Percentiles rank a stretch among this genome's conserved stretches.
phyloP scores from a whole-genome alignment of 2,329 filamentous ascomycete genomes.

The Pseudocercospora eumusae region DNA sequence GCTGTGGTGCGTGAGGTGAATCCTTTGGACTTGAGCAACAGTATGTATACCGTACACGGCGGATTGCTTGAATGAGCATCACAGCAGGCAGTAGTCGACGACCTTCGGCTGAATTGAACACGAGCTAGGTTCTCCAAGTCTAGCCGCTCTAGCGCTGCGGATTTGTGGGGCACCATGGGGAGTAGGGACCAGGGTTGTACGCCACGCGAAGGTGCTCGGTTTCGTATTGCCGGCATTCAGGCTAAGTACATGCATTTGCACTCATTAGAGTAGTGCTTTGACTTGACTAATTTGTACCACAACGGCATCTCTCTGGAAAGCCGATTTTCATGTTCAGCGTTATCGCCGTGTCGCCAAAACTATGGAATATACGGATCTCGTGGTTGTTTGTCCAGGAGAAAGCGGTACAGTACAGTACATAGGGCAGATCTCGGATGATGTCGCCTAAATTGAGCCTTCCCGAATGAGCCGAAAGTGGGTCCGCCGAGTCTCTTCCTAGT shows the following conservation, averaged over 20 bases:
- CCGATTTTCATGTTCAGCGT: background rate
- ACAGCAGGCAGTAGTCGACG: background rate
- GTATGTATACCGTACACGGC: too few species aligned
- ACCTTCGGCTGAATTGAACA: conserved; percentile 16
- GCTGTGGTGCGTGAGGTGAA: background rate
- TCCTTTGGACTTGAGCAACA: background rate
- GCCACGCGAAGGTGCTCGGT: background rate
- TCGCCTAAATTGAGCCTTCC: background rate
- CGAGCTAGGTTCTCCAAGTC: conserved; percentile 19
- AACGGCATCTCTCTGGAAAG: background rate
- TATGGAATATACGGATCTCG: background rate
- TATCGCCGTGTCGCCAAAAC: background rate
- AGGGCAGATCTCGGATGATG: background rate
- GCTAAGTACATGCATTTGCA: too few species aligned
- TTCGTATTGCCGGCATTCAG: conserved; percentile 1
- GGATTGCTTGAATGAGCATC: background rate
- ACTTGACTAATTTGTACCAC: background rate
- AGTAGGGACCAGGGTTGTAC: conserved; percentile 2
- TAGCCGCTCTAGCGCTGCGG: conserved; percentile 6
- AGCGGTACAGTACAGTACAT: too few species aligned
- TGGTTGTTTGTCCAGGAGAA: too few species aligned
- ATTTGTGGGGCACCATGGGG: conserved; percentile 10
- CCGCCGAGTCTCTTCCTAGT: conserved; percentile 1
- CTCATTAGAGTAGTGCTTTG: too few species aligned
- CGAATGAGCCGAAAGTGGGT: conserved; percentile 3